Evolutionary conservation across 208 protist genomes (phyloP), one percentile per base, ranked within the genome.

Genomic region (Crithidia fasciculata): DNA sequence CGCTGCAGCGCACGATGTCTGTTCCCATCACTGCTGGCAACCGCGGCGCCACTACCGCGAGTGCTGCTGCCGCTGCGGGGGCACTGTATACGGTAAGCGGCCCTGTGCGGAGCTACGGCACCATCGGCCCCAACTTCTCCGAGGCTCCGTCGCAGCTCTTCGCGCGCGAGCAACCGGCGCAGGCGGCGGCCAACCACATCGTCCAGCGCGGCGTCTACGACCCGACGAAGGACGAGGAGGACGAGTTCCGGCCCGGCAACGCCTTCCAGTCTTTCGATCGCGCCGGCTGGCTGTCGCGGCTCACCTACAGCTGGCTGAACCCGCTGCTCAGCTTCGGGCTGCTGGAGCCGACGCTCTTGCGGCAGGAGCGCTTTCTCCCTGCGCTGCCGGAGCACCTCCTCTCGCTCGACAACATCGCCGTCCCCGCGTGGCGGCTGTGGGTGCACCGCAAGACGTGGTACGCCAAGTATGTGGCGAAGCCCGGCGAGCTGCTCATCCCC

Each of bases 281-380:
- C 15, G 85, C 88, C 12, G 68, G 69, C 9, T 82, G 70, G 66
- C 12, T 86, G 9, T 76, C 76, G 9, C 57, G 69, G 59, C 12
- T 82, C 36, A 93, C 88, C 39, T 84, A 84, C 67, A 86, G 76
- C 73, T 93, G 88, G 88, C 74, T 93, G 16, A 85, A 90, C 68
- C 72, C 88, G 53, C 74, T 93, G 49, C 71, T 93, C 7, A 83
- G 67, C 15, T 89, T 88, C 57, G 82, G 66, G 36, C 61, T 87
- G 54, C 73, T 92, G 37, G 77, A 92, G 69, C 79, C 75, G 28
- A 84, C 83, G 57, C 81, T 90, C 54, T 77, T 87, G 67, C 80
- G 82, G 15, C 78, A 92, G 55, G 87, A 90, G 65, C 72, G 85
- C 43, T 88, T 87, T 71, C 72, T 92, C 2, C 87, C 87, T 2